Evolutionary conservation across 495 filamentous ascomycete genomes (phyloP).

Genomic region (Aspergillus wentii): DNA sequence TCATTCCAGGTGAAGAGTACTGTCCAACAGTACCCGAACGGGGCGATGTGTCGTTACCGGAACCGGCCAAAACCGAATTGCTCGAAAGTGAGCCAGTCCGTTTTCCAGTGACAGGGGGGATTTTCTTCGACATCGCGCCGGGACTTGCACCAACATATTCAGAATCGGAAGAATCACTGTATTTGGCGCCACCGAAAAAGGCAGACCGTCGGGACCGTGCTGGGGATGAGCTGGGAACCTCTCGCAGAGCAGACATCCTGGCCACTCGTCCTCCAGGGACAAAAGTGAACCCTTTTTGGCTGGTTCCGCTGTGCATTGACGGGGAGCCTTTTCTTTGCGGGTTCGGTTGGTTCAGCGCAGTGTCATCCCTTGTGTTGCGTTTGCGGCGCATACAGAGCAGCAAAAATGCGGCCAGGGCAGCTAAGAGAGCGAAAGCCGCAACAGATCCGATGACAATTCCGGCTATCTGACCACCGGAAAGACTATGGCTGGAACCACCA

Average conservation of each 20-base stretch:
- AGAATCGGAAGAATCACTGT: conserved; percentile 72
- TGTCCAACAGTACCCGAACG: conserved; percentile 64
- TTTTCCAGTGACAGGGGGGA: conserved; percentile 62
- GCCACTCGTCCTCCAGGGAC: conserved; percentile 87
- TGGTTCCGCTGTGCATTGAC: conserved; percentile 45
- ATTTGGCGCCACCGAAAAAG: conserved; percentile 43
- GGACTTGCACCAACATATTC: conserved; percentile 79
- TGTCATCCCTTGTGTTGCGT: conserved; percentile 54
- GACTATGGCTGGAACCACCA: conserved; percentile 37
- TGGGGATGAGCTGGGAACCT: conserved; percentile 54
- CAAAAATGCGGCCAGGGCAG: conserved; percentile 55
- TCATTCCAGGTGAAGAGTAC: conserved; percentile 76
- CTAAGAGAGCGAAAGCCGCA: conserved; percentile 62
- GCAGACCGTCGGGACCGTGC: conserved; percentile 43
- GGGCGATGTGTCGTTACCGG: conserved; percentile 71
- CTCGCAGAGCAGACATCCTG: conserved; percentile 92
- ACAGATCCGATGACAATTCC: conserved; percentile 85
- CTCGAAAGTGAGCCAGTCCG: conserved; percentile 89
- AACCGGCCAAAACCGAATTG: conserved; percentile 65
- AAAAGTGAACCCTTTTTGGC: conserved; percentile 60
- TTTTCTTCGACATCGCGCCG: conserved; percentile 57
- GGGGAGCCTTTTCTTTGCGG: conserved; percentile 58
- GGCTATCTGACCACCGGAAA: conserved; percentile 83
- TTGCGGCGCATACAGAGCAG: conserved; percentile 56
- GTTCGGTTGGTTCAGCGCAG: conserved; percentile 80